Conservation (phyloP, 2,329 filamentous ascomycete species). For the Penicillium sp. region DNA sequence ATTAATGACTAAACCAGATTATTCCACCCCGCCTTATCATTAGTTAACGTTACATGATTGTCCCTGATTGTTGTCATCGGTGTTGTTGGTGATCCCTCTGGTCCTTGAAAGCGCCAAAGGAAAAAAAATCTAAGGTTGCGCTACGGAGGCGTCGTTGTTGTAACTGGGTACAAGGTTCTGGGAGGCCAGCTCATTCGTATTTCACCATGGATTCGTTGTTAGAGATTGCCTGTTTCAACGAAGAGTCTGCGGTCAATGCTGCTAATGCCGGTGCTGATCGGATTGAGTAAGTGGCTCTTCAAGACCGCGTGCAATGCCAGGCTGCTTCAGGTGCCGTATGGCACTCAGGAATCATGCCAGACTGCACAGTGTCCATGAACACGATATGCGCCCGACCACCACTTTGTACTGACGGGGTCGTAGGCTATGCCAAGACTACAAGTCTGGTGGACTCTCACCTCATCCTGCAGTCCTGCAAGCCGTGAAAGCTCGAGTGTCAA, state of each 20-base stretch:
- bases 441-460: conserved; percentile 21
- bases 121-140: too few relatives aligned
- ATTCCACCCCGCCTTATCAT: too few relatives aligned
- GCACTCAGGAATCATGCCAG: not conserved
- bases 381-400: not conserved
- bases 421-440: conserved; percentile 27
- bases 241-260: conserved; percentile 48
- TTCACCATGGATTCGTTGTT: conserved; percentile 9
- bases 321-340: not conserved
- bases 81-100: too few relatives aligned
- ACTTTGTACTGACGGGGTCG: conserved; percentile 40
- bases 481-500: conserved; percentile 30
- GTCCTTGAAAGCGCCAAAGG: too few relatives aligned
- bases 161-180: too few relatives aligned
- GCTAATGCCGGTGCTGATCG: conserved; percentile 49
- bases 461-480: conserved; percentile 22
- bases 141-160: too few relatives aligned
- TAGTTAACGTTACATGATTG: too few relatives aligned
- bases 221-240: conserved; percentile 55
- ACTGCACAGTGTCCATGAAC: not conserved
- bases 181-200: too few relatives aligned
- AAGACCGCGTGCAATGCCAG: not conserved
- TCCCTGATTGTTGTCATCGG: too few relatives aligned
- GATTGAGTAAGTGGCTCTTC: conserved; percentile 46
- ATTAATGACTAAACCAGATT: too few relatives aligned